Percentiles rank a stretch among this genome's conserved stretches.
phyloP scores from a whole-genome alignment of 306 rosid species.

The Dalbergia cochinchinensis region DNA sequence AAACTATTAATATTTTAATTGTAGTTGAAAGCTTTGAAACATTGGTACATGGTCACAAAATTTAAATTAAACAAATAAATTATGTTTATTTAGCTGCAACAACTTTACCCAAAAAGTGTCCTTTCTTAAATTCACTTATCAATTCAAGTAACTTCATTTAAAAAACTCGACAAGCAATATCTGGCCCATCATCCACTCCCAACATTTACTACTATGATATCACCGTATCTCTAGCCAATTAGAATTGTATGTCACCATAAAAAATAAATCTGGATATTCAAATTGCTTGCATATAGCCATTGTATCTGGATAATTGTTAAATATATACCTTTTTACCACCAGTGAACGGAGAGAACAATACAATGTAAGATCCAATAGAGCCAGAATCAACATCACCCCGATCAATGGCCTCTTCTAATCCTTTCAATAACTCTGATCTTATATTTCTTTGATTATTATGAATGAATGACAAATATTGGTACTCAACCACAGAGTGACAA shows the following conservation, averaged over 20 bases:
- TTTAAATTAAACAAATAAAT: too few species aligned
- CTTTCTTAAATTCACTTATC: background rate
- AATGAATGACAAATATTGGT: too few species aligned
- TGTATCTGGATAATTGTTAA: background rate
- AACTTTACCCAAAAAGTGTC: background rate
- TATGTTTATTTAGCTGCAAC: background rate
- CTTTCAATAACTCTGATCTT: too few species aligned
- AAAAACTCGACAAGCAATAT: background rate
- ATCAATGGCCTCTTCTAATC: too few species aligned
- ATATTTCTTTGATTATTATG: too few species aligned
- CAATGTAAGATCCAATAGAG: background rate
- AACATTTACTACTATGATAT: accelerated
- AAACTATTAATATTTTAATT: too few species aligned
- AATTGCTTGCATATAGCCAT: background rate
- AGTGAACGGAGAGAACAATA: background rate
- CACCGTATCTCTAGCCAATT: background rate
- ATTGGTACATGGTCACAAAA: too few species aligned
- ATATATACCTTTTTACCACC: background rate
- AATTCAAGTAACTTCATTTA: background rate
- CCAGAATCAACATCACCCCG: too few species aligned
- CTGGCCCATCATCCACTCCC: background rate
- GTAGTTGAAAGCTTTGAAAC: too few species aligned
- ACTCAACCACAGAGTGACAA: too few species aligned
- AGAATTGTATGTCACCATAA: background rate
- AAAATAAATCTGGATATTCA: background rate